These are phyloP conservation scores for Aspergillus indologenus DNA, from an alignment of 495 filamentous ascomycete species.

Conservation along the genomic window DNA sequence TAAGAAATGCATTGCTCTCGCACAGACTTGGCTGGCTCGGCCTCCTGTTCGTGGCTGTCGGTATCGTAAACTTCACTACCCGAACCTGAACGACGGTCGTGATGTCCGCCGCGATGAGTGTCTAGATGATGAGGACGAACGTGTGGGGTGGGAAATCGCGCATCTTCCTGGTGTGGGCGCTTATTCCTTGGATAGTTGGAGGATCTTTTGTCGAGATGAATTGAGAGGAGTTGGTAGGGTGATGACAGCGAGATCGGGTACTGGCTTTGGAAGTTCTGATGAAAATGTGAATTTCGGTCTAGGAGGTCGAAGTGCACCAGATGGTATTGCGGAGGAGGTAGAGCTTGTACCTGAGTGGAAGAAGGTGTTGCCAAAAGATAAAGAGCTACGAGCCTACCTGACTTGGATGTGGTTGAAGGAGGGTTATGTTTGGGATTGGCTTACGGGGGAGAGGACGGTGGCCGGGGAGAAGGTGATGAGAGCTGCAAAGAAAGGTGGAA, in stretches of 20 bases:
- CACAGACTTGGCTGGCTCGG: conserved; percentile 63
- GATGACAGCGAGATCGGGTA: too few relatives aligned
- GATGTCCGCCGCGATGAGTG: conserved; percentile 52
- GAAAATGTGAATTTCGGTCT: too few relatives aligned
- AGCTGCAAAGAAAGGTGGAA: conserved; percentile 56
- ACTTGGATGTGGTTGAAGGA: conserved; percentile 90
- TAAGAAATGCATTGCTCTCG: conserved; percentile 61
- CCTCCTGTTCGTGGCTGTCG: conserved; percentile 59
- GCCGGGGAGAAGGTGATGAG: conserved; percentile 54
- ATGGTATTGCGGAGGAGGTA: conserved; percentile 54
- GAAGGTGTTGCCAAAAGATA: conserved; percentile 77
- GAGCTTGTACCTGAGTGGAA: conserved; percentile 73
- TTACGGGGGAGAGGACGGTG: conserved; percentile 59
- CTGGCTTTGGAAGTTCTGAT: too few relatives aligned
- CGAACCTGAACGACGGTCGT: conserved; percentile 49
- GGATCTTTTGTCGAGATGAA: conserved; percentile 87
- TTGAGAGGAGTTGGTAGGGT: conserved; percentile 50
- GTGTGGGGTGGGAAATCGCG: conserved; percentile 77
- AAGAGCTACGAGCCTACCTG: conserved; percentile 83
- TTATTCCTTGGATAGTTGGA: conserved; percentile 89
- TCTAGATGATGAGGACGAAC: conserved; percentile 38
- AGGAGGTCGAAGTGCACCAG: conserved; percentile 30
- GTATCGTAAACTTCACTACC: conserved; percentile 70
- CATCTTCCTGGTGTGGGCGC: conserved; percentile 79
- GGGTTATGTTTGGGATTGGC: conserved; percentile 76